phyloP scores from a whole-genome alignment of 202 grass and related monocot species.

The Dendrocalamus latiflorus region DNA sequence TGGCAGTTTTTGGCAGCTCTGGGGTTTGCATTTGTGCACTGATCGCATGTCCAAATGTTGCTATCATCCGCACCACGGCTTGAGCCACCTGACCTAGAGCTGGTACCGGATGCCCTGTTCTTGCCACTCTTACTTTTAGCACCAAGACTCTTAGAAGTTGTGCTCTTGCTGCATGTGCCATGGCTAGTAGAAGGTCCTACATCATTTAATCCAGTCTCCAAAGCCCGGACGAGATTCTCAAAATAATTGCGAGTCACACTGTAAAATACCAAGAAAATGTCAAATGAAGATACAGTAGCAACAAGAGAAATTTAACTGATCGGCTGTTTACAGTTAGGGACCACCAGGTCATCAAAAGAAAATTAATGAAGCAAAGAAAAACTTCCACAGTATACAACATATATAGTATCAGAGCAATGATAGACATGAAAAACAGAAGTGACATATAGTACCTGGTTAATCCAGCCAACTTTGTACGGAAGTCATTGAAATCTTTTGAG shows the following conservation, averaged over 20 bases:
- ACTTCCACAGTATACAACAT: neutral
- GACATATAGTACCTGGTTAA: conserved; percentile 60
- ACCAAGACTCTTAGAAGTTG: conserved; percentile 60
- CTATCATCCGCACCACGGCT: no score
- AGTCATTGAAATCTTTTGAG: conserved; percentile 90
- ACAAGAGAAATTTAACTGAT: neutral
- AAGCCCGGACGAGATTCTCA: conserved; percentile 88
- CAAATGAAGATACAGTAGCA: neutral
- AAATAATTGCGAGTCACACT: conserved; percentile 99
- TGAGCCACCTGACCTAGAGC: conserved; percentile 54
- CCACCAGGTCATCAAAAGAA: neutral
- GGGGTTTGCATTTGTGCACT: conserved; percentile 80
- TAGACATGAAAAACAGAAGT: conserved; percentile 3
- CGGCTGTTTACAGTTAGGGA: neutral
- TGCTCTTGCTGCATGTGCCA: conserved; percentile 42
- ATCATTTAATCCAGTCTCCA: conserved; percentile 91
- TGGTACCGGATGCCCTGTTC: conserved; percentile 38
- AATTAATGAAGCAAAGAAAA: neutral
- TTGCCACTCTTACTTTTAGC: conserved; percentile 69
- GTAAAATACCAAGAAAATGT: conserved; percentile 25
- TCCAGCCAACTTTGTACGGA: conserved; percentile 95
- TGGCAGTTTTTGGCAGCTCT: conserved; percentile 52
- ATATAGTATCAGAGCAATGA: conserved; percentile 4
- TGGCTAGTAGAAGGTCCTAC: conserved; percentile 84
- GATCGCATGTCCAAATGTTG: no score